Conservation (phyloP, 306 rosid genomes). For the Vicia faba region DNA sequence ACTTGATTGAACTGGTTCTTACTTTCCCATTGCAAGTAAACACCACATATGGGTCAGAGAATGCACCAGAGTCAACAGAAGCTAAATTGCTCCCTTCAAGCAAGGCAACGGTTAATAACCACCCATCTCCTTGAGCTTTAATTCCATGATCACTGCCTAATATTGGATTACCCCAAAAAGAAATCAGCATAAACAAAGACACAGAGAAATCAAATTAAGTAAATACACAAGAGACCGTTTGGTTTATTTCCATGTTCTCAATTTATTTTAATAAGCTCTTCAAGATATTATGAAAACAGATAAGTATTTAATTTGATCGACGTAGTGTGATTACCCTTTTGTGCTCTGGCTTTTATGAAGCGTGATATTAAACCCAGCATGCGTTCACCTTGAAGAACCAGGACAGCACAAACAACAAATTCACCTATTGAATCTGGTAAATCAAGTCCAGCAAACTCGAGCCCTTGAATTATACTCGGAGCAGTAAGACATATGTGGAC, state of each 20-base stretch:
- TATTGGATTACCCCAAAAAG: constrained; percentile 20
- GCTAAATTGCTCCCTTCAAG: constrained; percentile 89
- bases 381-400: constrained; percentile 91
- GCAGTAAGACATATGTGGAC: constrained; percentile 78
- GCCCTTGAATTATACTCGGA: constrained; percentile 80
- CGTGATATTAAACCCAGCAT: constrained; percentile 80
- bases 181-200: constrained; percentile 34
- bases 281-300: not conserved
- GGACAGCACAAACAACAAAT: constrained; percentile 69
- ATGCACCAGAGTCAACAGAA: constrained; percentile 78
- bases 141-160: constrained; percentile 96
- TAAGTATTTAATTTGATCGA: constrained; percentile 13
- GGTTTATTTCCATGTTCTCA: too few relatives aligned
- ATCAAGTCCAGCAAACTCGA: constrained; percentile 95
- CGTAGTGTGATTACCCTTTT: constrained; percentile 60
- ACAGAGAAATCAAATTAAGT: constrained; percentile 21
- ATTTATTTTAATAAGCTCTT: not conserved
- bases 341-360: constrained; percentile 88
- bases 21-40: constrained; percentile 94
- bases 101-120: constrained; percentile 96
- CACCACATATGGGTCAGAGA: constrained; percentile 94
- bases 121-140: constrained; percentile 98
- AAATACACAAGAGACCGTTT: constrained; percentile 11
- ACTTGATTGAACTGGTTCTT: constrained; percentile 96
- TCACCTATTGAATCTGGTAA: constrained; percentile 96